Evolutionary conservation across 257 asterid species (phyloP), one percentile per base, ranked within the genome.

Genomic region (Penstemon eatonii): DNA sequence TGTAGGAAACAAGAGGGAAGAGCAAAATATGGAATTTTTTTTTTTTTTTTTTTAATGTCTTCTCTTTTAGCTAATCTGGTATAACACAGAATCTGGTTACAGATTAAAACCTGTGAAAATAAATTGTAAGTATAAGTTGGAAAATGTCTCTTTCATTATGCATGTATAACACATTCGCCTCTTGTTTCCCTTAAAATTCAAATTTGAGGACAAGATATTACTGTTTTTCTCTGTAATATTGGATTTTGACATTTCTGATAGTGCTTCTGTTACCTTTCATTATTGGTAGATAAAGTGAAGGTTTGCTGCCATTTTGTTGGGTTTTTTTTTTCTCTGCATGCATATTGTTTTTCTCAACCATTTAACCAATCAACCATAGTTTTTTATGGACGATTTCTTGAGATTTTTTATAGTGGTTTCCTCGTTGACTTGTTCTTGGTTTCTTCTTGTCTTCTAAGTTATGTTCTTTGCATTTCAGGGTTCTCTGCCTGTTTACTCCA

Each of bases 401-500:
- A 41, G 49, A 44, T 45, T 50, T 57, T 5, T 66, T 52, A 62
- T 54, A 13, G 4, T 33, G 45, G 15, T 63, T 18, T 12, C 52
- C 9, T n/a, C 40, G 52, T 19, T 66, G 39, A 44, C 59, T 37
- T 69, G 36, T 64, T 39, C 43, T 12, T 53, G 42, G 18, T 67
- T 56, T 74, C 50, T 65, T 69, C 55, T 43, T 46, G 1, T 46
- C 25, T 68, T 63, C 56, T 81, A 19, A 19, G 25, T 19, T 19
- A 56, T 64, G 59, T 46, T 66, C 25, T 10, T 63, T 69, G 68
- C 47, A 65, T 76, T 71, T 45, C 92, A 93, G 99, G 97, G 96
- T 68, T 87, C 97, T 69, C 79, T 93, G 66, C 91, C 97, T 78
- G 80, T 86, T 61, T 90, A 87, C 77, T 93, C 99, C 64, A 85